phyloP scores from a whole-genome alignment of 2,329 filamentous ascomycete species.

The Triangularia setosa region DNA sequence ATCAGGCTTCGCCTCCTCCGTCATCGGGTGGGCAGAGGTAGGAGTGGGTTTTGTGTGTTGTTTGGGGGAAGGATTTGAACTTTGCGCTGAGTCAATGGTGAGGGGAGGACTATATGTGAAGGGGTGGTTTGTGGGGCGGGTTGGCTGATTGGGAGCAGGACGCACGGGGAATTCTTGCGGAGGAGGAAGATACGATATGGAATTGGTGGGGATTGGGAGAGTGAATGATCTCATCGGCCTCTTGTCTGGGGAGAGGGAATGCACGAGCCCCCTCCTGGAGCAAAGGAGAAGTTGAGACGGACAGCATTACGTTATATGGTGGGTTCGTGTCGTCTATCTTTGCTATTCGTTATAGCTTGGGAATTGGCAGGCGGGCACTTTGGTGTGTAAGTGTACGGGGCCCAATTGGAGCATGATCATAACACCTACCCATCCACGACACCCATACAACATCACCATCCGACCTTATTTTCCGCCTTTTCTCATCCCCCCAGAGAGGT shows the following conservation, averaged over 20 bases:
- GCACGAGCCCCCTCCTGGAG: not conserved
- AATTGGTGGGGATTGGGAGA: not conserved
- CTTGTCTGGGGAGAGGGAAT: not conserved
- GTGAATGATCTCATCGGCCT: not conserved
- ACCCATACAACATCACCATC: not conserved
- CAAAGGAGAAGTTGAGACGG: not conserved
- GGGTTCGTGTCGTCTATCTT: too few relatives aligned
- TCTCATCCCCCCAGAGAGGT: not conserved
- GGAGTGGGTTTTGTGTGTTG: not conserved
- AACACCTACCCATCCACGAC: not conserved
- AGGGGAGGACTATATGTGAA: not conserved
- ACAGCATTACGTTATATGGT: too few relatives aligned
- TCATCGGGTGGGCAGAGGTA: too few relatives aligned
- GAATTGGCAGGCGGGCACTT: not conserved
- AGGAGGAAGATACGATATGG: not conserved
- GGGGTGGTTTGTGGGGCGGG: not conserved
- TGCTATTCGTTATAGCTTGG: not conserved
- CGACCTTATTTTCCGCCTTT: not conserved
- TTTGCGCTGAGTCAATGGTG: not conserved
- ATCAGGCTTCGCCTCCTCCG: slow-evolving; percentile 9
- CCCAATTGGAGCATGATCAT: not conserved
- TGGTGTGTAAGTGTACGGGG: not conserved
- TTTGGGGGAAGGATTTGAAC: not conserved
- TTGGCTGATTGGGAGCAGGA: not conserved
- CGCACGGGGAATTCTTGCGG: not conserved